Evolutionary conservation across 768 basidiomycete genomes (phyloP).

Genomic region (Phallus indusiatus): DNA sequence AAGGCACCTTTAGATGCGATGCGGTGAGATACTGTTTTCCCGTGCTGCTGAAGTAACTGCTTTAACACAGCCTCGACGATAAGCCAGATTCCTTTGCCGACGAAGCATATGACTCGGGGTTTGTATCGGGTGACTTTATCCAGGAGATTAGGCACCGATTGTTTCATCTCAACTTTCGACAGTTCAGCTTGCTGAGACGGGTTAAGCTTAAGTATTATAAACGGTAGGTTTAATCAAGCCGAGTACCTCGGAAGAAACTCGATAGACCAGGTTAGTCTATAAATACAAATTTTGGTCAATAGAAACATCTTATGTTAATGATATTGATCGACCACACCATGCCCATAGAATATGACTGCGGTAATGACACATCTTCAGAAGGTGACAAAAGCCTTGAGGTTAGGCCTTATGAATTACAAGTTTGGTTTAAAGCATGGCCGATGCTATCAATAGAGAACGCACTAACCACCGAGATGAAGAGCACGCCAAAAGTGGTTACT

Average conservation of each 20-base stretch:
- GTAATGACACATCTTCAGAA: constrained; percentile 51
- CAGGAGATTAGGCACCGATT: constrained; percentile 48
- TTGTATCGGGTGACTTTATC: constrained; percentile 45
- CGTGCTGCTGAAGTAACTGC: constrained; percentile 19
- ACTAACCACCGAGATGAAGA: constrained; percentile 52
- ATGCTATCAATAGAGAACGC: not conserved
- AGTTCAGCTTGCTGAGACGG: constrained; percentile 45
- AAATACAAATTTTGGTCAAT: not conserved
- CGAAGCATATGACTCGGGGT: constrained; percentile 67
- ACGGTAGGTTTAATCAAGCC: not conserved
- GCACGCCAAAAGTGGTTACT: constrained; percentile 81
- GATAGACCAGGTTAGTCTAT: constrained; percentile 68
- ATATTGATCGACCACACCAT: constrained; percentile 36
- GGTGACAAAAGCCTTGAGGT: constrained; percentile 45
- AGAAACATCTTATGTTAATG: not conserved
- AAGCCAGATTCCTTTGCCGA: constrained; percentile 63
- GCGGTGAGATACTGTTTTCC: not conserved
- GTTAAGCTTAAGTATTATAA: not conserved
- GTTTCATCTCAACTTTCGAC: constrained; percentile 38
- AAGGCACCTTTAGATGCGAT: not conserved
- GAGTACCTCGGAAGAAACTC: constrained; percentile 54
- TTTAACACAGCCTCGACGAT: constrained; percentile 26
- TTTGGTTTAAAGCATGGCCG: not conserved
- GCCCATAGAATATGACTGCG: constrained; percentile 49
- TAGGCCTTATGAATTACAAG: constrained; percentile 35